These are phyloP conservation scores for Elsinoe batatas DNA, from an alignment of 2,329 filamentous ascomycete species.

Conservation along the genomic window DNA sequence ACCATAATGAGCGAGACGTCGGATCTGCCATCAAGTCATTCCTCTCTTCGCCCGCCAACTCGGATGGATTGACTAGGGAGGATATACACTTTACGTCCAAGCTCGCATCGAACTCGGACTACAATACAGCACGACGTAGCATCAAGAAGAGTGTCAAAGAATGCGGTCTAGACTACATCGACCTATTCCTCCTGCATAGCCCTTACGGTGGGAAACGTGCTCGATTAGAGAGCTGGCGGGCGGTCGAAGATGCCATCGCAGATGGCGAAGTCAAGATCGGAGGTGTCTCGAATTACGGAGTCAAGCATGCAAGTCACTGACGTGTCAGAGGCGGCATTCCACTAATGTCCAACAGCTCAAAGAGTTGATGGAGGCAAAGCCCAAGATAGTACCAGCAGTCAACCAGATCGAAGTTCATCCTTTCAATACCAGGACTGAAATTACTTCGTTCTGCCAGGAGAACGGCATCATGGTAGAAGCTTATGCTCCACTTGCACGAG, in stretches of 20 bases:
- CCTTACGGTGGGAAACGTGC: conserved; percentile 64
- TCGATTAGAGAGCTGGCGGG: conserved; percentile 63
- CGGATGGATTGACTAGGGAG: conserved; percentile 47
- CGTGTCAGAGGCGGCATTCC: background rate
- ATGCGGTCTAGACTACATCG: conserved; percentile 63
- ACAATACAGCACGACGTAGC: conserved; percentile 56
- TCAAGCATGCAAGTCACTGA: conserved; percentile 48
- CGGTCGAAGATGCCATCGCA: conserved; percentile 64
- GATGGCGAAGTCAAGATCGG: conserved; percentile 61
- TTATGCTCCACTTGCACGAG: conserved; percentile 67
- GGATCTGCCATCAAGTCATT: conserved; percentile 55
- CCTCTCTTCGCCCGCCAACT: conserved; percentile 40
- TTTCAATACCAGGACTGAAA: conserved; percentile 64
- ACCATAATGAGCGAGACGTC: conserved; percentile 61
- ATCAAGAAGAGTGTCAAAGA: conserved; percentile 56
- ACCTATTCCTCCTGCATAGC: conserved; percentile 69
- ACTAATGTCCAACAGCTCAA: conserved; percentile 42
- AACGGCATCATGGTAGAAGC: conserved; percentile 65
- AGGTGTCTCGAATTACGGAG: conserved; percentile 70
- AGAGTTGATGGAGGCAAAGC: conserved; percentile 55
- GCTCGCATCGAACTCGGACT: conserved; percentile 56
- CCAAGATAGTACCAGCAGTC: conserved; percentile 54
- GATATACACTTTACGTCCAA: conserved; percentile 77
- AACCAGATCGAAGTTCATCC: conserved; percentile 79
- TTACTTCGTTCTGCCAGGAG: conserved; percentile 55